phyloP scores from a whole-genome alignment of 441 rosid genomes.

The Pelargonium australe region DNA sequence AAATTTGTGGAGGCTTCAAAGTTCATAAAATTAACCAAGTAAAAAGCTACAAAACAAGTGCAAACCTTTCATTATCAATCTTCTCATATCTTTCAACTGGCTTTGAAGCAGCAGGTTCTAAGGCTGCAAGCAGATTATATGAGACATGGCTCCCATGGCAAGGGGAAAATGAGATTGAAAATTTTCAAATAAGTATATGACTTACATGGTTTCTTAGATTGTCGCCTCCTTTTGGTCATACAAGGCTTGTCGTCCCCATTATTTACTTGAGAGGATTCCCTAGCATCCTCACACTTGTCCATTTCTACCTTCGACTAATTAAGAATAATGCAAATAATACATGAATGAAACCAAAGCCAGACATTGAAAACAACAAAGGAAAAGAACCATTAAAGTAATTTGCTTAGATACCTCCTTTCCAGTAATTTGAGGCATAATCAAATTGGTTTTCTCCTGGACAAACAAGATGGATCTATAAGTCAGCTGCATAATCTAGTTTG shows the following conservation, averaged over 20 bases:
- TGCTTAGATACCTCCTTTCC: conserved; percentile 23
- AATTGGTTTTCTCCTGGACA: conserved; percentile 22
- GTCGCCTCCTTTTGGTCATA: conserved; percentile 25
- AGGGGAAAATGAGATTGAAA: neutral
- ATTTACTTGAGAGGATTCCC: conserved; percentile 18
- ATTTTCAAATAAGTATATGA: conserved; percentile 14
- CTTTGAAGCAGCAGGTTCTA: conserved; percentile 21
- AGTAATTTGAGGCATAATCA: conserved; percentile 4
- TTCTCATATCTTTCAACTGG: conserved; percentile 27
- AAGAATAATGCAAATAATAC: conserved; percentile 19
- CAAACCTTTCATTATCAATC: conserved; percentile 28
- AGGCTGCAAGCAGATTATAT: conserved; percentile 25
- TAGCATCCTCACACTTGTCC: conserved; percentile 16
- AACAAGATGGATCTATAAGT: conserved; percentile 3
- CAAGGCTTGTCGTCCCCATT: conserved; percentile 21
- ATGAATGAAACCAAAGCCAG: neutral
- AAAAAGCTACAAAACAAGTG: neutral
- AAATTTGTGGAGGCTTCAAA: neutral
- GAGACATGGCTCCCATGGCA: conserved; percentile 7
- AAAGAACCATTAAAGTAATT: neutral
- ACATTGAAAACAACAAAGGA: neutral
- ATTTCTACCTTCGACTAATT: conserved; percentile 24
- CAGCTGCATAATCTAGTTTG: neutral
- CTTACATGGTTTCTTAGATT: conserved; percentile 31
- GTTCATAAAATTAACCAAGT: conserved; percentile 6